A percentile compares a stretch with the other conserved stretches of the same genome.
Conservation (phyloP, 1,284 basidiomycete species). For the Ganoderma sinense region DNA sequence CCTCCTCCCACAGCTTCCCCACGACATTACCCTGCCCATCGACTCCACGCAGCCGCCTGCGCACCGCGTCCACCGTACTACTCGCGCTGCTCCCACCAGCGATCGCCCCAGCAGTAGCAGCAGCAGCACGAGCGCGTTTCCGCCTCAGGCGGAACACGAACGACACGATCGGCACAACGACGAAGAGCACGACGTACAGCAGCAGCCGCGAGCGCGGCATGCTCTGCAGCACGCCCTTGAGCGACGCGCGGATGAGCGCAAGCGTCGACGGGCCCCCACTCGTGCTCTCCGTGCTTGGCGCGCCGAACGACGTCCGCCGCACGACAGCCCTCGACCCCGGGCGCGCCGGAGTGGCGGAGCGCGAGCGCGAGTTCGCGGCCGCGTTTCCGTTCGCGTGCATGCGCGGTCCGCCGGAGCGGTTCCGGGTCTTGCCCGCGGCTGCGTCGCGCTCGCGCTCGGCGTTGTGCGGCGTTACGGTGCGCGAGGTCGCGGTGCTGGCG, state of each 20-base stretch:
- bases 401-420: constrained; percentile 6
- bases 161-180: constrained; percentile 69
- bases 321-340: constrained; percentile 21
- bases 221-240: constrained; percentile 27
- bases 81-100: constrained; percentile 30
- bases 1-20: constrained; percentile 60
- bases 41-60: constrained; percentile 55
- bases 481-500: constrained; percentile 39
- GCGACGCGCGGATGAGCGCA: constrained; percentile 38
- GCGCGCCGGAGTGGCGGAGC: constrained; percentile 12
- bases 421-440: constrained; percentile 4
- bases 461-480: constrained; percentile 36
- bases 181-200: constrained; percentile 60
- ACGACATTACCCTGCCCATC: constrained; percentile 50
- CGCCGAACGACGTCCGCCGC: constrained; percentile 27
- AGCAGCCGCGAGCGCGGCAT: constrained; percentile 47
- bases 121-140: constrained; percentile 38
- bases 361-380: constrained; percentile 19
- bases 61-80: constrained; percentile 63
- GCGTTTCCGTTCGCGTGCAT: constrained; percentile 9
- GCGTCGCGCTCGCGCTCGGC: constrained; percentile 23
- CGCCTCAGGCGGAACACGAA: constrained; percentile 58
- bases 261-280: constrained; percentile 34
- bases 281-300: constrained; percentile 19
- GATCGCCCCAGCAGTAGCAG: not conserved